These are phyloP conservation scores for Alternaria alternata DNA, from an alignment of 2,329 filamentous ascomycete genomes.

Conservation along the genomic window DNA sequence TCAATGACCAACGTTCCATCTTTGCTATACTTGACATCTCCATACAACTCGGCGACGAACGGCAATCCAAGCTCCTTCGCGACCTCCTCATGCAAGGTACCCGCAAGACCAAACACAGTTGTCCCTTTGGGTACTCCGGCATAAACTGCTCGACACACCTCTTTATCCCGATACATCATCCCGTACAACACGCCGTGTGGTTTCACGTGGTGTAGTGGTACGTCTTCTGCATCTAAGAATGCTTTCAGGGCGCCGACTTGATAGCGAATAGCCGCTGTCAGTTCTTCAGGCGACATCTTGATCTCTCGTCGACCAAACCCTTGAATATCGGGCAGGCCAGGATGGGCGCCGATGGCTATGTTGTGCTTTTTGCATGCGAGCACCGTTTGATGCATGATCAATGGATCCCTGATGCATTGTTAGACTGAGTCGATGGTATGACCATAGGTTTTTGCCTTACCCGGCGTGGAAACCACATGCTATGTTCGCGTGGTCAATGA, in stretches of 20 bases:
- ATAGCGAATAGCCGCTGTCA: constrained; percentile 66
- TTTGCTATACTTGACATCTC: constrained; percentile 64
- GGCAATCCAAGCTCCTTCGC: constrained; percentile 62
- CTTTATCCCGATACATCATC: constrained; percentile 63
- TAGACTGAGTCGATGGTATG: constrained; percentile 7
- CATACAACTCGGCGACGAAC: constrained; percentile 64
- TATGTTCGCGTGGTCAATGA: constrained; percentile 70
- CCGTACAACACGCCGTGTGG: constrained; percentile 68
- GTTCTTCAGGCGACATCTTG: constrained; percentile 64
- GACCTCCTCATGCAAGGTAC: constrained; percentile 63
- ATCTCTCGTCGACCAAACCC: constrained; percentile 72
- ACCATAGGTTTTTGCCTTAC: constrained; percentile 16
- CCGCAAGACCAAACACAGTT: constrained; percentile 63
- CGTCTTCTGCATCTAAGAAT: constrained; percentile 65
- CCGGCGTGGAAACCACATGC: constrained; percentile 67
- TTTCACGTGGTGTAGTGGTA: constrained; percentile 68
- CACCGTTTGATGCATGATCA: constrained; percentile 71
- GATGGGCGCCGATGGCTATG: constrained; percentile 68
- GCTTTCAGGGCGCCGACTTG: constrained; percentile 70
- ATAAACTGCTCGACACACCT: constrained; percentile 63
- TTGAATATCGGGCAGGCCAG: constrained; percentile 69
- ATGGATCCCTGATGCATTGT: constrained; percentile 57
- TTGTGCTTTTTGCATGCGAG: constrained; percentile 64
- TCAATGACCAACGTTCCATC: constrained; percentile 64
- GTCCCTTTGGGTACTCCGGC: constrained; percentile 60